Evolutionary conservation across 2,329 filamentous ascomycete species (phyloP).

Genomic region (Ophiostoma piceae): DNA sequence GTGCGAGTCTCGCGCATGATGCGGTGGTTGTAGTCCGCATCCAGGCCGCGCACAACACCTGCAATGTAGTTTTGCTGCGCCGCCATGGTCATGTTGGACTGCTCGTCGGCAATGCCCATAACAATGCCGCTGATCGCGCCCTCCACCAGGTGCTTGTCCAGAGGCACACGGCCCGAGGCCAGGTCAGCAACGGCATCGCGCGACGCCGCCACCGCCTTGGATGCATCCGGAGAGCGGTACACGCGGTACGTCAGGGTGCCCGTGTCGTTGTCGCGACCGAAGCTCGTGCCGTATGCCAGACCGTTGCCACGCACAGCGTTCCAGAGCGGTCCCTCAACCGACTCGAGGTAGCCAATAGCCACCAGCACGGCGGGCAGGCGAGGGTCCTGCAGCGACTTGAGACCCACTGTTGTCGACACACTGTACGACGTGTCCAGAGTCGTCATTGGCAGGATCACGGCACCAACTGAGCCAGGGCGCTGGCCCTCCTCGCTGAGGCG

Average conservation of each 20-base stretch:
- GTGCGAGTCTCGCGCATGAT: constrained; percentile 74
- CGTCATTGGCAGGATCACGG: constrained; percentile 81
- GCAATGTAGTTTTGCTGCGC: constrained; percentile 79
- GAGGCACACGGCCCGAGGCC: constrained; percentile 61
- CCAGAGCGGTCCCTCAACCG: constrained; percentile 92
- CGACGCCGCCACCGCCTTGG: constrained; percentile 75
- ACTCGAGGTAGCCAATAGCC: constrained; percentile 83
- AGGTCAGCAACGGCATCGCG: constrained; percentile 70
- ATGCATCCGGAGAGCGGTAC: constrained; percentile 84
- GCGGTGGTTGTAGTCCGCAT: constrained; percentile 70
- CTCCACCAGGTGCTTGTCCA: constrained; percentile 80
- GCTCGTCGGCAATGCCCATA: constrained; percentile 77
- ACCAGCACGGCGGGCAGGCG: constrained; percentile 79
- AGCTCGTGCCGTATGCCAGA: constrained; percentile 82
- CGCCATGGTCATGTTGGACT: constrained; percentile 76
- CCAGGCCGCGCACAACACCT: constrained; percentile 70
- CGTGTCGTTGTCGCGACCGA: constrained; percentile 69
- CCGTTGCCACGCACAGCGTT: constrained; percentile 87
- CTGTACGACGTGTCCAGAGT: constrained; percentile 90
- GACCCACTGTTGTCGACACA: constrained; percentile 67
- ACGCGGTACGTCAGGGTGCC: constrained; percentile 80
- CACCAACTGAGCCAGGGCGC: constrained; percentile 66
- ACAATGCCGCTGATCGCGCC: constrained; percentile 89
- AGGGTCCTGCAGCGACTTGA: constrained; percentile 69
- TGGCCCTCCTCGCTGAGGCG: constrained; percentile 72